A percentile compares a stretch with the other conserved stretches of the same genome.
Conservation (phyloP, 371 early-diverging fungal species). For the Mucor velutinosus region DNA sequence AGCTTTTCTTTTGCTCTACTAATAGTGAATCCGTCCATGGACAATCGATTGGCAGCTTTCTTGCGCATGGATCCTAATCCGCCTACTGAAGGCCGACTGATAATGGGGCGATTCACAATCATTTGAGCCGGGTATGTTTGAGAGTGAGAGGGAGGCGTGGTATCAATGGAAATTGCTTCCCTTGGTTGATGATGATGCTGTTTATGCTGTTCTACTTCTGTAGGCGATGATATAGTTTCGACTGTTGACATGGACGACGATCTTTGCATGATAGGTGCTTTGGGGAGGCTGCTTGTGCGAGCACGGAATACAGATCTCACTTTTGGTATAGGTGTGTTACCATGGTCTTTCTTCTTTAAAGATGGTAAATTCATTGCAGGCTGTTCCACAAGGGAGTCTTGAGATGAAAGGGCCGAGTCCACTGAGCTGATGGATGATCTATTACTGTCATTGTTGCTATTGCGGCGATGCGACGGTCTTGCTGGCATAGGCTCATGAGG, state of each 20-base stretch:
- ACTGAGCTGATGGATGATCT: slow-evolving; percentile 8
- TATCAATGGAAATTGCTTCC: not conserved
- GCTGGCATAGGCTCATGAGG: not conserved
- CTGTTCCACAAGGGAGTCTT: slow-evolving; percentile 4
- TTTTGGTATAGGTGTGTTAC: slow-evolving; percentile 9
- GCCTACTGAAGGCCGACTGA: slow-evolving; percentile 14
- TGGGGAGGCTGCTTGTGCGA: slow-evolving; percentile 34
- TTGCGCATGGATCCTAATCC: slow-evolving; percentile 36
- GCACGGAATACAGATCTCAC: slow-evolving; percentile 16
- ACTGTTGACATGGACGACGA: slow-evolving; percentile 26
- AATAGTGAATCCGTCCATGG: slow-evolving; percentile 34
- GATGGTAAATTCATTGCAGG: slow-evolving; percentile 27
- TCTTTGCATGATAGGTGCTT: slow-evolving; percentile 18
- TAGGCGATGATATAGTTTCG: not conserved
- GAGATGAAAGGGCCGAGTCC: slow-evolving; percentile 1
- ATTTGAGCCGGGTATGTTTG: slow-evolving; percentile 1
- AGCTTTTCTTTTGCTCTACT: slow-evolving; percentile 17
- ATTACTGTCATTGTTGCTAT: not conserved
- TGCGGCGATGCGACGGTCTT: not conserved
- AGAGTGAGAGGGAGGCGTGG: not conserved
- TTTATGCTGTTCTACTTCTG: slow-evolving; percentile 1
- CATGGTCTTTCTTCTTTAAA: slow-evolving; percentile 18
- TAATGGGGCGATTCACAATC: slow-evolving; percentile 10
- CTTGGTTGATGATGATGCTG: not conserved
- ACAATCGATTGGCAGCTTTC: slow-evolving; percentile 33